Evolutionary conservation across 2,329 filamentous ascomycete species (phyloP).

Genomic region (Hymenoscyphus occultus): DNA sequence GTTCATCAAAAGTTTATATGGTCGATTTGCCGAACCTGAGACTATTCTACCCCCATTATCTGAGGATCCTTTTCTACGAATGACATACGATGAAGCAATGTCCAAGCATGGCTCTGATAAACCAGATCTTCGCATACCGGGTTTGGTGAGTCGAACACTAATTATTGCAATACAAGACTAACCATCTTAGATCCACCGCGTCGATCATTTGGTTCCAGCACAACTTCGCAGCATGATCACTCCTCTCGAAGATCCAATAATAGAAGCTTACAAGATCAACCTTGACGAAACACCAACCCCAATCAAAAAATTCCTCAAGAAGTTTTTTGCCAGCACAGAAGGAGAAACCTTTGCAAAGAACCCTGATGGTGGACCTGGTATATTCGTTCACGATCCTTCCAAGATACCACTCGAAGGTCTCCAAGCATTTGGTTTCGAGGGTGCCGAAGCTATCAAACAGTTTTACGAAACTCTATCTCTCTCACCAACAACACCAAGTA

Average conservation of each 20-base stretch:
- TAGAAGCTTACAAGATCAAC: conserved; percentile 72
- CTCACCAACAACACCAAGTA: not conserved
- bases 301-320: conserved; percentile 59
- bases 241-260: conserved; percentile 60
- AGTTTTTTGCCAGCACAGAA: conserved; percentile 68
- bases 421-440: conserved; percentile 73
- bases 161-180: conserved; percentile 18
- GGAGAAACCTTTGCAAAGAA: conserved; percentile 61
- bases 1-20: conserved; percentile 30
- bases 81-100: conserved; percentile 79
- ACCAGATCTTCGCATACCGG: conserved; percentile 77
- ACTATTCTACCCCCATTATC: conserved; percentile 11
- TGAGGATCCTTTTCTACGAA: conserved; percentile 23
- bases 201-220: conserved; percentile 60
- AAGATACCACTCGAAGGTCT: conserved; percentile 73
- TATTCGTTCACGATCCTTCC: conserved; percentile 69
- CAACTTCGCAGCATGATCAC: conserved; percentile 75
- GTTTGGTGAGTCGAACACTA: conserved; percentile 47
- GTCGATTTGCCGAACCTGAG: conserved; percentile 16
- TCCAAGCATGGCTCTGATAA: conserved; percentile 82
- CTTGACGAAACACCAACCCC: conserved; percentile 51
- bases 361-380: conserved; percentile 72
- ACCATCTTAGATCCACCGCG: conserved; percentile 55
- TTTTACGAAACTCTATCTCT: conserved; percentile 16
- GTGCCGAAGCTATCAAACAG: conserved; percentile 49